Conservation (phyloP, 805 yeast genomes). For the Jamesozyma lodderae region DNA sequence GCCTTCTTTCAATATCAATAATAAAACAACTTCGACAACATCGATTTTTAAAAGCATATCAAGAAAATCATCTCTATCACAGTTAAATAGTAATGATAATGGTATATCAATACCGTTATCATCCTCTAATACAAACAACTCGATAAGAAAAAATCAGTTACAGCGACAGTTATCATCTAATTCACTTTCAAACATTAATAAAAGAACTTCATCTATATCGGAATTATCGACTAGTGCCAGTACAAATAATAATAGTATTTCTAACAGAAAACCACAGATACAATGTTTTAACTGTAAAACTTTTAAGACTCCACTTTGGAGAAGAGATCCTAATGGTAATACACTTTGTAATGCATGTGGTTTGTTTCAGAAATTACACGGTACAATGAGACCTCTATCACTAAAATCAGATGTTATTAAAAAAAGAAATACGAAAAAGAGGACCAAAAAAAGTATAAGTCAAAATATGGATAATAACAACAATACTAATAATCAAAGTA, state of each 20-base stretch:
- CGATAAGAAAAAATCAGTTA: constrained; percentile 21
- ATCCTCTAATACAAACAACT: constrained; percentile 14
- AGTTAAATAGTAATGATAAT: constrained; percentile 3
- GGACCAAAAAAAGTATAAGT: constrained; percentile 34
- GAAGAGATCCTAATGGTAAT: constrained; percentile 85
- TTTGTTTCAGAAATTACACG: constrained; percentile 80
- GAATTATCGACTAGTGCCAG: constrained; percentile 12
- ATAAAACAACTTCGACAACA: background rate
- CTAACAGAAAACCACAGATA: constrained; percentile 27
- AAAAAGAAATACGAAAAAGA: constrained; percentile 57
- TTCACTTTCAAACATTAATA: constrained; percentile 19
- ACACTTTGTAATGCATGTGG: constrained; percentile 97
- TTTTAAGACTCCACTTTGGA: constrained; percentile 88
- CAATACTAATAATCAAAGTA: constrained; percentile 1
- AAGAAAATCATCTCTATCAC: constrained; percentile 2
- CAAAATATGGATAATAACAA: constrained; percentile 7
- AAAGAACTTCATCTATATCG: constrained; percentile 18
- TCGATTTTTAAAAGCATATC: background rate
- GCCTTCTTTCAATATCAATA: background rate
- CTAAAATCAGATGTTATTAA: constrained; percentile 88
- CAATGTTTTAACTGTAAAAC: constrained; percentile 87
- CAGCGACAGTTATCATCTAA: constrained; percentile 24
- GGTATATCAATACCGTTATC: constrained; percentile 7
- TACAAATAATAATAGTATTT: background rate
- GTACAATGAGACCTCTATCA: constrained; percentile 88